phyloP scores from a whole-genome alignment of 768 basidiomycete genomes.

The Termitomyces sp. region DNA sequence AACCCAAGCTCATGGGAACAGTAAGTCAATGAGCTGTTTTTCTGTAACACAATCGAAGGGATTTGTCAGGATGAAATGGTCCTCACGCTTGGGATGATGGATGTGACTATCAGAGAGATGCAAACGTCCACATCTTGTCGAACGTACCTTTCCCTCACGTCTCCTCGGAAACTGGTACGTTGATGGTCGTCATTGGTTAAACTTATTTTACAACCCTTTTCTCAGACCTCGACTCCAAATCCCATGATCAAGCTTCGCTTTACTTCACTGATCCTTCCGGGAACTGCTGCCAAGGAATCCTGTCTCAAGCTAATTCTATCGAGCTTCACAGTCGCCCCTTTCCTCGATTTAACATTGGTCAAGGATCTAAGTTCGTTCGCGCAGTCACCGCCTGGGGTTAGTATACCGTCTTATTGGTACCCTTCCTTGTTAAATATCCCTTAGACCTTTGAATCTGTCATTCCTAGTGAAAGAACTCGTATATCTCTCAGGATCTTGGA shows the following conservation, averaged over 20 bases:
- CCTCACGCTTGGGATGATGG: slow-evolving; percentile 57
- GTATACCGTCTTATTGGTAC: slow-evolving; percentile 20
- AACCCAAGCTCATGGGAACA: slow-evolving; percentile 67
- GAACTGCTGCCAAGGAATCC: slow-evolving; percentile 72
- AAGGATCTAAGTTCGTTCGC: slow-evolving; percentile 56
- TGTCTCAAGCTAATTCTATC: slow-evolving; percentile 56
- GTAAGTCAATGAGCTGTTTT: slow-evolving; percentile 28
- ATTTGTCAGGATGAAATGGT: slow-evolving; percentile 62
- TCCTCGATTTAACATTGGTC: slow-evolving; percentile 58
- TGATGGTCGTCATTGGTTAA: not conserved
- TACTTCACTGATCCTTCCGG: slow-evolving; percentile 54
- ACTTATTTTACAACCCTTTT: not conserved
- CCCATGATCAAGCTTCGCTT: slow-evolving; percentile 62
- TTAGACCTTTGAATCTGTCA: slow-evolving; percentile 86
- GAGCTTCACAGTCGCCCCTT: slow-evolving; percentile 57
- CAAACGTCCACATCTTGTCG: slow-evolving; percentile 25
- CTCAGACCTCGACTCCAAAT: slow-evolving; percentile 39
- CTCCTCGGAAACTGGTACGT: slow-evolving; percentile 53
- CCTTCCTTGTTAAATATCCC: not conserved
- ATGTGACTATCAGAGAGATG: slow-evolving; percentile 50
- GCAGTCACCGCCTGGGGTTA: slow-evolving; percentile 85
- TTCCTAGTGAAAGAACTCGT: slow-evolving; percentile 81
- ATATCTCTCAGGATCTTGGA: slow-evolving; percentile 62
- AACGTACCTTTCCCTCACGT: slow-evolving; percentile 49
- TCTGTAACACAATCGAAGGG: not conserved